Conservation (phyloP, 148 eudicot genomes). For the Pouteria glomerata region DNA sequence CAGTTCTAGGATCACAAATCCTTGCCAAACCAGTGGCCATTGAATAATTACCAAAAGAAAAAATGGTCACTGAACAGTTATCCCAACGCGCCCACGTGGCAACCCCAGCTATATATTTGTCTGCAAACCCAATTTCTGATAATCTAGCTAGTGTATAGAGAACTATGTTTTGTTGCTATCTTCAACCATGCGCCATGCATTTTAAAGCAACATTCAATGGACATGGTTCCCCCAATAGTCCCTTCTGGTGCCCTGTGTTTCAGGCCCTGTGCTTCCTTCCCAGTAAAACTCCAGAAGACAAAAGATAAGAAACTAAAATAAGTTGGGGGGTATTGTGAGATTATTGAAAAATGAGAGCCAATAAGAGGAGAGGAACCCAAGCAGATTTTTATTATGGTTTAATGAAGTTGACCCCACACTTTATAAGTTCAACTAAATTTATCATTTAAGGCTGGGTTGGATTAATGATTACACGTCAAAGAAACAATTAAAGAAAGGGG, state of each 20-base stretch:
- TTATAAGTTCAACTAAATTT: neutral
- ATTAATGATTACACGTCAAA: no score
- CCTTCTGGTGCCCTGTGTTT: constrained; percentile 14
- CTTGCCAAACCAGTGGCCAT: no score
- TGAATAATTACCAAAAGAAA: no score
- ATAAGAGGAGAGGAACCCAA: neutral
- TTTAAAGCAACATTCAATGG: constrained; percentile 22
- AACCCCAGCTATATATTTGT: no score
- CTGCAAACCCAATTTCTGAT: neutral
- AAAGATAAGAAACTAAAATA: neutral
- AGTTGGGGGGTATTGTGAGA: constrained; percentile 2
- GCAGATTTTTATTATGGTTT: neutral
- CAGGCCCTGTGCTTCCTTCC: neutral
- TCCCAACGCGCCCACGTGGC: neutral
- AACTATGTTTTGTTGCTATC: constrained; percentile 33
- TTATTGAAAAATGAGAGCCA: neutral
- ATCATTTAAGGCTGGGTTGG: neutral
- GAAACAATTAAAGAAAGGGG: no score
- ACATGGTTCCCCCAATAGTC: constrained; percentile 17
- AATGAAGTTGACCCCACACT: neutral
- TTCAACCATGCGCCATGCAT: constrained; percentile 26
- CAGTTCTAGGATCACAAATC: no score
- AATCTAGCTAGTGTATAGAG: neutral
- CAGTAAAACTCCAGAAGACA: neutral
- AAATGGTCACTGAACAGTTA: neutral